Conservation (phyloP, 768 basidiomycete species). For the Cystobasidium ongulense region DNA sequence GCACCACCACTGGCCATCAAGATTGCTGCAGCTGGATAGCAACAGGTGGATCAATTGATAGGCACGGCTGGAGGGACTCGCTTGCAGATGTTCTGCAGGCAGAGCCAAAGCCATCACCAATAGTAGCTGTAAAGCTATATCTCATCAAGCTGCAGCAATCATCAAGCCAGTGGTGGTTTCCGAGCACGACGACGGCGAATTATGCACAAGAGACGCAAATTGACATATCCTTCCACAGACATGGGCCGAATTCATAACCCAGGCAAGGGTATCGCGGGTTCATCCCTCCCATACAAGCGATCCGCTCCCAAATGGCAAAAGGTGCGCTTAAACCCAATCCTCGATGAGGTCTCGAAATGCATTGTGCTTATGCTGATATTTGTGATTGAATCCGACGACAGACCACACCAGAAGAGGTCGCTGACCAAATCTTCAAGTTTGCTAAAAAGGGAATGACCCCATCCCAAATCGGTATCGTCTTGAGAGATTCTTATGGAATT, state of each 20-base stretch:
- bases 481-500: conserved; percentile 95
- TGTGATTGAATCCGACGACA: no score
- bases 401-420: conserved; percentile 86
- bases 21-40: no score
- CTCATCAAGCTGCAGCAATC: no score
- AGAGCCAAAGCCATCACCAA: no score
- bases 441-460: conserved; percentile 96
- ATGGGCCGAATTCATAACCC: conserved; percentile 94
- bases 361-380: no score
- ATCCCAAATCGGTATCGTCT: conserved; percentile 94
- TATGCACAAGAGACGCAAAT: no score
- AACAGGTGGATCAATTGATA: no score
- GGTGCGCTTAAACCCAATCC: neutral
- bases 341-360: neutral
- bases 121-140: no score
- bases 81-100: no score
- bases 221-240: neutral
- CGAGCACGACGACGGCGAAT: no score
- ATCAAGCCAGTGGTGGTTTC: no score
- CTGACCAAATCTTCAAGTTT: conserved; percentile 92
- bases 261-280: conserved; percentile 70
- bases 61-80: no score
- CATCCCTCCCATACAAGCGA: conserved; percentile 94
- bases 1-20: neutral
- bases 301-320: conserved; percentile 94